Percentiles rank a stretch among this genome's conserved stretches.
These are phyloP conservation scores for Pythium monospermum DNA, from an alignment of 352 stramenopile species.

Conservation along the genomic window DNA sequence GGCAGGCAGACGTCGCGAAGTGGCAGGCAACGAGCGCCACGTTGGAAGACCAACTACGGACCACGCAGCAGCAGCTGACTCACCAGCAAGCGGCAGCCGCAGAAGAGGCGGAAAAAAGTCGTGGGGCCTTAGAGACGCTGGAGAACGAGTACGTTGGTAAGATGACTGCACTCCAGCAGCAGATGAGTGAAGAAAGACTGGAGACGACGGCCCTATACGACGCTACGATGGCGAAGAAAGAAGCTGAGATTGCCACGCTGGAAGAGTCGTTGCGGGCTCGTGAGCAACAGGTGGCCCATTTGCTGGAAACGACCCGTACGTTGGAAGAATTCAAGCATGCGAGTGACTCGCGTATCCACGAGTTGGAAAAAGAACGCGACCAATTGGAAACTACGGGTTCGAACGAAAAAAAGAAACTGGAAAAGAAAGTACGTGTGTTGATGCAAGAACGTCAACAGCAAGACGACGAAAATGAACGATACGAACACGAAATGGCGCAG, in stretches of 20 bases:
- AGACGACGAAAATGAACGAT: conserved; percentile 6
- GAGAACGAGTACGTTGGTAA: too few relatives aligned
- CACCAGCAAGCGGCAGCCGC: not conserved
- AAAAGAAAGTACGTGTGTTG: conserved; percentile 41
- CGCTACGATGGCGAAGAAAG: too few relatives aligned
- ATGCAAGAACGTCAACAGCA: conserved; percentile 29
- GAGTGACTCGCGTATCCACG: too few relatives aligned
- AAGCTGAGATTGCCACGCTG: not conserved
- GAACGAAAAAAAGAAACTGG: conserved; percentile 50
- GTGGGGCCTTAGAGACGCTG: too few relatives aligned
- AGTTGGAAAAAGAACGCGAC: conserved; percentile 3
- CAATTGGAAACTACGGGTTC: not conserved
- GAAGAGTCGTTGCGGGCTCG: not conserved
- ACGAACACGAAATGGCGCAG: conserved; percentile 6
- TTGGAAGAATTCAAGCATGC: too few relatives aligned
- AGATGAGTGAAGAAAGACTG: not conserved
- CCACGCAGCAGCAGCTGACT: too few relatives aligned
- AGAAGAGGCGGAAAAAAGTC: too few relatives aligned
- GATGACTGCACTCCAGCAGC: not conserved
- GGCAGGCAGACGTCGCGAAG: not conserved
- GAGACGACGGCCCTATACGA: too few relatives aligned
- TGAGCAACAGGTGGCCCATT: too few relatives aligned
- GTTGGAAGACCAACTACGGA: too few relatives aligned
- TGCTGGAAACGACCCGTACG: too few relatives aligned
- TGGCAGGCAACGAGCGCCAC: too few relatives aligned